Evolutionary conservation across 2,329 filamentous ascomycete genomes (phyloP).

Genomic region (Aspergillus sp.): DNA sequence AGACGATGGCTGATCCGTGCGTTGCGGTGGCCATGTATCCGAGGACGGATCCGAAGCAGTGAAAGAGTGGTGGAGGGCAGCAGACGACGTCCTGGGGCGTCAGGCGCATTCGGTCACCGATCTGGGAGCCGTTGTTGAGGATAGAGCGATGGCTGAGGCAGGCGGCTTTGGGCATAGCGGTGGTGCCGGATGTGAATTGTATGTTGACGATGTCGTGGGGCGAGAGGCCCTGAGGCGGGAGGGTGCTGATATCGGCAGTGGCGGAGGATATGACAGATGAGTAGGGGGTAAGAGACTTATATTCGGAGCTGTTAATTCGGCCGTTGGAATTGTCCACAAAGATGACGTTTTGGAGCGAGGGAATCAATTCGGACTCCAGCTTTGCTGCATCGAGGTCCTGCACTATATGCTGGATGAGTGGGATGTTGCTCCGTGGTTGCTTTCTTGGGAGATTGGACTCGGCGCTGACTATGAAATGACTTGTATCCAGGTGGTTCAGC

Average conservation of each 20-base stretch:
- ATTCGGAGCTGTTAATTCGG: constrained; percentile 47
- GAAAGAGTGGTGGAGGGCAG: constrained; percentile 59
- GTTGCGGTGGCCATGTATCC: constrained; percentile 97
- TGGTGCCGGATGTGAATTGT: constrained; percentile 97
- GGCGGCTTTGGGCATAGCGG: constrained; percentile 84
- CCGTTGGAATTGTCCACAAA: constrained; percentile 74
- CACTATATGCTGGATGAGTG: constrained; percentile 56
- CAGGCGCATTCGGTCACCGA: constrained; percentile 82
- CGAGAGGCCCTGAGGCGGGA: constrained; percentile 51
- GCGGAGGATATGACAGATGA: constrained; percentile 46
- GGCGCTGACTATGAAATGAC: constrained; percentile 77
- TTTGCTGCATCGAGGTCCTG: constrained; percentile 46
- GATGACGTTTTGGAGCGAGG: constrained; percentile 69
- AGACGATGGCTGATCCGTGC: constrained; percentile 74
- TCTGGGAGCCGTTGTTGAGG: constrained; percentile 85
- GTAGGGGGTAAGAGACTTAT: constrained; percentile 49
- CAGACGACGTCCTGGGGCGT: constrained; percentile 67
- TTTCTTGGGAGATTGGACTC: constrained; percentile 79
- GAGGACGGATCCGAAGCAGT: constrained; percentile 85
- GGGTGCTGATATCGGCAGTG: constrained; percentile 35
- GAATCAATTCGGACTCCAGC: constrained; percentile 59
- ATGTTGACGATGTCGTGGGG: constrained; percentile 82
- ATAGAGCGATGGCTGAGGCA: constrained; percentile 84
- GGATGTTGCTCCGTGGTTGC: constrained; percentile 58
- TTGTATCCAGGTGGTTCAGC: constrained; percentile 69